Evolutionary conservation across 306 rosid genomes (phyloP).

Genomic region (Potentilla sterilis): DNA sequence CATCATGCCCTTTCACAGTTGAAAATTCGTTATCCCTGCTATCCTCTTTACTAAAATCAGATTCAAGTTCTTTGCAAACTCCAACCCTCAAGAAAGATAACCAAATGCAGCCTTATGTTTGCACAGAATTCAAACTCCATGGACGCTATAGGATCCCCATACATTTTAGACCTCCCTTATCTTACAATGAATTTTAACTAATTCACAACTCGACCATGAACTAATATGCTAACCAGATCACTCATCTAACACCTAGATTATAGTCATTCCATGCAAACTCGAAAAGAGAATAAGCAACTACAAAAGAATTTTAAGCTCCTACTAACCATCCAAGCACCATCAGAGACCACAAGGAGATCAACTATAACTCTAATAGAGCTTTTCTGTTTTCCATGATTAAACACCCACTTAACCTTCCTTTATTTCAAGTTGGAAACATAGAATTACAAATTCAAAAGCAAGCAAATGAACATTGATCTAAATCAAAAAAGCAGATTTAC

Average conservation of each 20-base stretch:
- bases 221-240: neutral
- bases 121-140: neutral
- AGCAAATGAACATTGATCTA: neutral
- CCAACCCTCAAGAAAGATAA: neutral
- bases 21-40: neutral
- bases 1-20: neutral
- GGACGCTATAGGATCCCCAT: neutral
- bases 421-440: neutral
- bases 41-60: neutral
- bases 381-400: neutral
- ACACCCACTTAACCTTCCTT: neutral
- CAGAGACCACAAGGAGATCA: conserved; percentile 4
- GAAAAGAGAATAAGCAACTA: neutral
- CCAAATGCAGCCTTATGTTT: conserved; percentile 3
- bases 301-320: neutral
- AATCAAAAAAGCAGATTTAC: neutral
- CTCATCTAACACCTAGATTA: neutral
- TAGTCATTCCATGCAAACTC: neutral
- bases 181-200: conserved; percentile 4
- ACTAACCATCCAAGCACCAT: neutral
- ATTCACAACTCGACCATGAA: neutral
- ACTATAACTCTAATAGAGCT: neutral
- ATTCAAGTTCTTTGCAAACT: neutral
- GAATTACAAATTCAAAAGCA: neutral
- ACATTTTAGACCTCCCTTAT: neutral